Evolutionary conservation across 495 filamentous ascomycete genomes (phyloP).

Genomic region (Cercophora scortea): DNA sequence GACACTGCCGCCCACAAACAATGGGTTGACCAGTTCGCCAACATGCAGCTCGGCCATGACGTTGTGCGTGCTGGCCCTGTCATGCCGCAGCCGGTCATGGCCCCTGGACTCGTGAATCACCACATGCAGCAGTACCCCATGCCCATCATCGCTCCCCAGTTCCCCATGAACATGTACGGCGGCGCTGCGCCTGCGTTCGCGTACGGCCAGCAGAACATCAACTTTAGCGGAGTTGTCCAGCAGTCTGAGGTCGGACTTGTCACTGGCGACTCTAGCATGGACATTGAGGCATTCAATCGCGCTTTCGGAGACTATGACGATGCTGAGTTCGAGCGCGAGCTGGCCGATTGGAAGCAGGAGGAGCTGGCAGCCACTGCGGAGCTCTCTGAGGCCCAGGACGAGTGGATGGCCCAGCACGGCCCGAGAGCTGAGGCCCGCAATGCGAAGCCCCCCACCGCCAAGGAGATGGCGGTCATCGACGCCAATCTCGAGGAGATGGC

Average conservation of each 20-base stretch:
- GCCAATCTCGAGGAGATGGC: slow-evolving; percentile 12
- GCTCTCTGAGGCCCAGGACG: slow-evolving; percentile 13
- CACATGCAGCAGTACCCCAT: not conserved
- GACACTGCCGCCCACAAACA: slow-evolving; percentile 1
- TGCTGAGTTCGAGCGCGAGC: slow-evolving; percentile 9
- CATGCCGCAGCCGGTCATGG: not conserved
- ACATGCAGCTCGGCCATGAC: slow-evolving; percentile 13
- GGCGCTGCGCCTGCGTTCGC: not conserved
- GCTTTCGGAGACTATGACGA: slow-evolving; percentile 21
- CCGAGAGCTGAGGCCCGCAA: slow-evolving; percentile 6
- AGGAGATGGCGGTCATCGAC: slow-evolving; percentile 13
- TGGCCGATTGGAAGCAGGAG: slow-evolving; percentile 14
- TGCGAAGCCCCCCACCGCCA: slow-evolving; percentile 3
- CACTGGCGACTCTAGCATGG: slow-evolving; percentile 1
- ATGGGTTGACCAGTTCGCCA: slow-evolving; percentile 22
- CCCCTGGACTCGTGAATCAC: not conserved
- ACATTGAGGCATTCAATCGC: slow-evolving; percentile 21
- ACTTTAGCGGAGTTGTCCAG: too few species aligned
- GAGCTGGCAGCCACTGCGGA: slow-evolving; percentile 7
- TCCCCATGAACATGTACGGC: not conserved
- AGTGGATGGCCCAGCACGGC: slow-evolving; percentile 27
- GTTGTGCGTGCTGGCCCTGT: not conserved
- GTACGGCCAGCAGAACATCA: too few species aligned
- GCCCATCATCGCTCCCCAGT: not conserved
- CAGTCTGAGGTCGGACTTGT: too few species aligned